Percentiles rank a stretch among this genome's conserved stretches.
These are phyloP conservation scores for Fusarium sp. DNA, from an alignment of 2,329 filamentous ascomycete genomes.

Conservation along the genomic window DNA sequence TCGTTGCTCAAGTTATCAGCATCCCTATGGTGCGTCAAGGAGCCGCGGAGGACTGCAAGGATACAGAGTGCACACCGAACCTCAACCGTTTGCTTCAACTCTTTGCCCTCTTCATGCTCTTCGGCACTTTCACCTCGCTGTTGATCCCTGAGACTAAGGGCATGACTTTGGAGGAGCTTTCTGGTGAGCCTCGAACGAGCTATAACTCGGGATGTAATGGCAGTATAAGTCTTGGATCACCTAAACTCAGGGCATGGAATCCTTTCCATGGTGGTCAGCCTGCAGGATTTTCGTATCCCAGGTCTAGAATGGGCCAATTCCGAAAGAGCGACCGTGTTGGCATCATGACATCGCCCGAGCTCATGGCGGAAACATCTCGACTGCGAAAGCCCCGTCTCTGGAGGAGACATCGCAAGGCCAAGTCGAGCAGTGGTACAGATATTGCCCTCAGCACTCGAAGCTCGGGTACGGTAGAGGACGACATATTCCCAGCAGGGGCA, in stretches of 20 bases:
- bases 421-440: slow-evolving; percentile 47
- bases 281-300: slow-evolving; percentile 62
- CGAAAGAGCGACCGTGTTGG: slow-evolving; percentile 51
- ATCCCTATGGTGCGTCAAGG: slow-evolving; percentile 71
- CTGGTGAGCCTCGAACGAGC: slow-evolving; percentile 72
- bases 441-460: slow-evolving; percentile 50
- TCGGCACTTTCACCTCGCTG: slow-evolving; percentile 73
- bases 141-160: slow-evolving; percentile 84
- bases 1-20: slow-evolving; percentile 73
- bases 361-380: slow-evolving; percentile 44
- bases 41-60: slow-evolving; percentile 59
- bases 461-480: slow-evolving; percentile 43
- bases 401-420: slow-evolving; percentile 44
- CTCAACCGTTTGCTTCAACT: slow-evolving; percentile 81
- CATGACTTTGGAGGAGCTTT: slow-evolving; percentile 76
- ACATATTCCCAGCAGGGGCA: slow-evolving; percentile 36
- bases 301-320: slow-evolving; percentile 44
- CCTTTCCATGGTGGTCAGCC: slow-evolving; percentile 62
- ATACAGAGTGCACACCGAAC: slow-evolving; percentile 65
- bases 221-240: slow-evolving; percentile 54
- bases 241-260: slow-evolving; percentile 54
- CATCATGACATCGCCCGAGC: slow-evolving; percentile 58
- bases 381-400: slow-evolving; percentile 46
- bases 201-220: slow-evolving; percentile 64
- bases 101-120: slow-evolving; percentile 83